A percentile compares a stretch with the other conserved stretches of the same genome.
These are phyloP conservation scores for Apiotrichum domesticum DNA, from an alignment of 1,284 basidiomycete species.

Conservation along the genomic window DNA sequence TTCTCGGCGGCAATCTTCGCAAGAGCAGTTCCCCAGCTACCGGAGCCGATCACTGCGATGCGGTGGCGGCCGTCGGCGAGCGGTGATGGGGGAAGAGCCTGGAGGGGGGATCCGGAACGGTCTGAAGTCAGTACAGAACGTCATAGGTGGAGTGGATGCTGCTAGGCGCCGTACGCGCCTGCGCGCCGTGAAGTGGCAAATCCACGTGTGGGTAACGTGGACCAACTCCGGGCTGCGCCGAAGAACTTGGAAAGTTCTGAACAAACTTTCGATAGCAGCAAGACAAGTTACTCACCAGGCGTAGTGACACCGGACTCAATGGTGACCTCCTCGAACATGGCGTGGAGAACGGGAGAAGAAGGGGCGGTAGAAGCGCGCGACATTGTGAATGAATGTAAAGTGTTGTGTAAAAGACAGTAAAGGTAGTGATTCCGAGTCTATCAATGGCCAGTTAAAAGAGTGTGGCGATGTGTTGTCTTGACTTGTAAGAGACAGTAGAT, in stretches of 20 bases:
- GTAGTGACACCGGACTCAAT: slow-evolving; percentile 41
- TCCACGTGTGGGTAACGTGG: no score
- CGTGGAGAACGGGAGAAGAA: slow-evolving; percentile 23
- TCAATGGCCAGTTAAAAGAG: not conserved
- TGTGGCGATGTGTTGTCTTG: not conserved
- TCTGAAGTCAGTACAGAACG: slow-evolving; percentile 15
- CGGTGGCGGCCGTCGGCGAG: slow-evolving; percentile 49
- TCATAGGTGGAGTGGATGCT: no score
- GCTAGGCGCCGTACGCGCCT: no score
- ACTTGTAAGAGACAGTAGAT: not conserved
- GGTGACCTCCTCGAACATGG: slow-evolving; percentile 29
- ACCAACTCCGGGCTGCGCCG: no score
- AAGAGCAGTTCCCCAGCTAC: slow-evolving; percentile 54
- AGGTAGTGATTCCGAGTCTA: not conserved
- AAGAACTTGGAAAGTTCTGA: no score
- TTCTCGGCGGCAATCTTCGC: slow-evolving; percentile 55
- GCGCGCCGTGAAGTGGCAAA: not conserved
- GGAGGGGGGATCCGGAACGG: slow-evolving; percentile 36
- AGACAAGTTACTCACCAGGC: slow-evolving; percentile 24
- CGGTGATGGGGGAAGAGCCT: slow-evolving; percentile 35
- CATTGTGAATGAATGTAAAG: no score
- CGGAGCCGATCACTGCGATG: slow-evolving; percentile 54
- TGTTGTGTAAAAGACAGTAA: no score
- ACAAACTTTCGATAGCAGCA: no score
- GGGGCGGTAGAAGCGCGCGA: slow-evolving; percentile 26